Evolutionary conservation across 306 rosid species (phyloP), one percentile per base, ranked within the genome.

Genomic region (Neltuma alba): DNA sequence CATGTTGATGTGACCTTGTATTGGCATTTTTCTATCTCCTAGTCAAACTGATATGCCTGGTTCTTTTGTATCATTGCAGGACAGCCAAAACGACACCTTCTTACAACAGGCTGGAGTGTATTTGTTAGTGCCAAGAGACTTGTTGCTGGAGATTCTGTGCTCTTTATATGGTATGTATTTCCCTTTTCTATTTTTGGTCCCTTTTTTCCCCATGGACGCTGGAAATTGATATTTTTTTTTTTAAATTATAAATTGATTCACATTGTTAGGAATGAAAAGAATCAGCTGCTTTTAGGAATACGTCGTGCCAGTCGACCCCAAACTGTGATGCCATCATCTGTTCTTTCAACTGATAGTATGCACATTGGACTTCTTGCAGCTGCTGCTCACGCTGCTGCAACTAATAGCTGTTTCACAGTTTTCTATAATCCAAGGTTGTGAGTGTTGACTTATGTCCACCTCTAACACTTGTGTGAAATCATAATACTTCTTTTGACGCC

Each of bases 311-410:
- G 76, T 81, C 83, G 98, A 48, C 97, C 98, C 2, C 98, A 91
- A 81, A 93, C 98, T 72, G 91, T 90, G 80, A 93, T 93, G 94
- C 98, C 98, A 3, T 93, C 98, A 13, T 93, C 98, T 37, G 95
- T 93, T 83, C 79, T 93, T 74, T 91, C 98, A 42, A 93, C 97
- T 83, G 98, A 93, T 79, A 93, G 98, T 86, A 93, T 93, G 98
- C 98, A 93, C 72, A 90, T 93, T 76, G 98, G 97, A 83, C 98
- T 93, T 81, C 98, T 93, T 85, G 98, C 98, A 4, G 98, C 98
- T 11, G 98, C 98, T 11, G 98, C 98, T 77, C 98, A 93, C 87
- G 98, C 98, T 54, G 91, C 97, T 61, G 89, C 98, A 69, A 93
- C 98, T 16, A 89, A 93, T 89, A 93, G 97, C 82, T 89, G 98